Conservation (phyloP, 768 basidiomycete genomes). For the Amanita polypyramis region DNA sequence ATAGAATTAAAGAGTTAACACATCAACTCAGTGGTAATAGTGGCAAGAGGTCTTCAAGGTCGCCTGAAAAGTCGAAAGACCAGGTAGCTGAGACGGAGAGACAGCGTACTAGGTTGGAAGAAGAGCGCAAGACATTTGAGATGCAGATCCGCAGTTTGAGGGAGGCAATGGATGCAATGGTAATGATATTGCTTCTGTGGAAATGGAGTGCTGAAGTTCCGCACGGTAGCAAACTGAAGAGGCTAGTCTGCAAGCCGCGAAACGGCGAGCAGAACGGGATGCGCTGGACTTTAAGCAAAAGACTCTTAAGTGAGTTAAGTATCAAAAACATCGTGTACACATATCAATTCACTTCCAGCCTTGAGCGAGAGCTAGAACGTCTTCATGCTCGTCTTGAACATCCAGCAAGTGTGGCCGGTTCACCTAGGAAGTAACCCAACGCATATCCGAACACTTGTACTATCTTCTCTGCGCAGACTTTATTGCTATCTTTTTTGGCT, state of each 20-base stretch:
- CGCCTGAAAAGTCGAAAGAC: constrained; percentile 30
- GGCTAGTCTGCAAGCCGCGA: constrained; percentile 54
- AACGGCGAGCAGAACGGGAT: constrained; percentile 70
- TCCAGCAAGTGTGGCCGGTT: constrained; percentile 28
- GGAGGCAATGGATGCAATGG: constrained; percentile 48
- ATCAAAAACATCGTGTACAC: not conserved
- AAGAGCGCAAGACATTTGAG: constrained; percentile 53
- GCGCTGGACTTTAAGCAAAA: constrained; percentile 65
- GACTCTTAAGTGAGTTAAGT: constrained; percentile 44
- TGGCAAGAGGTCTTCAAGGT: constrained; percentile 29
- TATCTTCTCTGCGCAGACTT: too few relatives aligned
- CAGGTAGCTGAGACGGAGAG: constrained; percentile 55
- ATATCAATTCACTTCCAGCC: constrained; percentile 21
- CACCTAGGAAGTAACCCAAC: constrained; percentile 21
- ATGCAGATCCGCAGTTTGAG: constrained; percentile 47
- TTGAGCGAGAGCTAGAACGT: constrained; percentile 62
- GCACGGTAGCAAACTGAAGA: constrained; percentile 54
- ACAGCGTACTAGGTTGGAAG: constrained; percentile 50
- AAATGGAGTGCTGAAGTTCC: constrained; percentile 8
- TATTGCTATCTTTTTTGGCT: too few relatives aligned
- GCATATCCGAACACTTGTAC: not conserved
- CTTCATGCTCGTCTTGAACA: constrained; percentile 54
- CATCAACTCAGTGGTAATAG: constrained; percentile 43
- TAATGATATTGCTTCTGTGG: constrained; percentile 17
- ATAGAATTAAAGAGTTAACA: constrained; percentile 63